Conservation (phyloP, 352 stramenopile species). For the Phytophthora capsici region DNA sequence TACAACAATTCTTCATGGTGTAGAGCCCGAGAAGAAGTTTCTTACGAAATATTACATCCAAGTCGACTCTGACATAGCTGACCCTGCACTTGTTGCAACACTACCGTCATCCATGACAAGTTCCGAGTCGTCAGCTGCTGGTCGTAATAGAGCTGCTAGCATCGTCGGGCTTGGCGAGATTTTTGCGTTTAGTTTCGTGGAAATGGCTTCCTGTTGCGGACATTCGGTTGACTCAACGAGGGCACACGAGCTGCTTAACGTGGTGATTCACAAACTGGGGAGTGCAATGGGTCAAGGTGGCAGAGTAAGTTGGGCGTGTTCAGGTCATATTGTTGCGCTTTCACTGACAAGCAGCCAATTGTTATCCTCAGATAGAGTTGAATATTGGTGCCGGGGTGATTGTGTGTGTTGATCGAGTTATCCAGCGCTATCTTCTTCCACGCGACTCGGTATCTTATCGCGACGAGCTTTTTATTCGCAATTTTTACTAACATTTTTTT, state of each 20-base stretch:
- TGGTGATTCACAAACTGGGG: conserved; percentile 61
- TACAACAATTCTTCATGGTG: neutral
- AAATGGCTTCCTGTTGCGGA: conserved; percentile 76
- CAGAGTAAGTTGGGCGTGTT: conserved; percentile 35
- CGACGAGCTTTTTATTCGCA: neutral
- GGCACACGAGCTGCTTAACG: conserved; percentile 70
- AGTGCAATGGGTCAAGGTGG: conserved; percentile 58
- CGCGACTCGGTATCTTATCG: conserved; percentile 47
- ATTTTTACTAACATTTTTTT: conserved; percentile 1
- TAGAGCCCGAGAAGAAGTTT: conserved; percentile 67
- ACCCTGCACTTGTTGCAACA: conserved; percentile 12
- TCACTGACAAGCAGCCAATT: neutral
- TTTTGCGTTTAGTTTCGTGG: conserved; percentile 61
- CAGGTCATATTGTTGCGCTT: neutral
- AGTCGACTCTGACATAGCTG: conserved; percentile 32
- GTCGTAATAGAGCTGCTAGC: conserved; percentile 7
- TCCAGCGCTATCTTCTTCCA: conserved; percentile 61
- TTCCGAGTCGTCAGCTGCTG: conserved; percentile 1
- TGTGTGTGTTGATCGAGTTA: conserved; percentile 43
- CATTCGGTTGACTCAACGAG: conserved; percentile 46
- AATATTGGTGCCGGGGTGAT: conserved; percentile 70
- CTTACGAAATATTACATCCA: conserved; percentile 58
- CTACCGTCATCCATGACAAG: conserved; percentile 9
- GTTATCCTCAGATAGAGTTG: conserved; percentile 59
- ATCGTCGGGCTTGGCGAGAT: conserved; percentile 18